Evolutionary conservation across 176 grass and related monocot genomes (phyloP), one percentile per base, ranked within the genome.

Genomic region (Carex scoparia): DNA sequence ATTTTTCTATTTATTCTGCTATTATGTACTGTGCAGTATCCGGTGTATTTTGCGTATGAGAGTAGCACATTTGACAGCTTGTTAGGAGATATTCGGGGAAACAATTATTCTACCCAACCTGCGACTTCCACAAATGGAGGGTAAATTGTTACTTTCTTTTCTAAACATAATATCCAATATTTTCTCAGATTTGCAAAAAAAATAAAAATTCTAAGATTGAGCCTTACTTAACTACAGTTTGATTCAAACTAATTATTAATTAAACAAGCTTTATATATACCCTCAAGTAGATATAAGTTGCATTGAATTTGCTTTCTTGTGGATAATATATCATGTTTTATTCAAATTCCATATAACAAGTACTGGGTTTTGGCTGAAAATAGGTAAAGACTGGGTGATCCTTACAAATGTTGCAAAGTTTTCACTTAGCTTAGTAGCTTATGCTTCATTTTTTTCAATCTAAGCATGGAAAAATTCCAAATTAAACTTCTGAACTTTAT

Each of bases 41-140:
- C 96, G 8, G 96, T 99, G 76, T 95, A 99, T 87, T 95, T 95
- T 53, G 87, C 93, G 67, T 91, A 84, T 70, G 90, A 95, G 55
- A 86, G 93, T 4, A 89, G 87, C 49, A 89, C 37, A 75, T 90
- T 95, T 88, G 90, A 94, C 79, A 85, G 32, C 68, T 49, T 99
- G 80, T 69, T 99, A 84, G 83, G 61, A 84, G 93, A 99, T 86
- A 90, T 99, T 71, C 91, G 72, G 73, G 91, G 88, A 90, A 90
- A 91, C 79, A 85, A 92, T 82, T 84, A 86, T 75, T 91, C 88
- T 79, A 89, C 84, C 42, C 96, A 95, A 84, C 88, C 93, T 68
- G 87, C 96, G 0, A 88, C 93, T 63, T 89, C 93, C 76, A 87
- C 96, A 32, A 99, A 90, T 77, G 96, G 96, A 83, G 96, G 96